Conservation (phyloP, 805 yeast genomes). For the Metschnikowia corniflorae region DNA sequence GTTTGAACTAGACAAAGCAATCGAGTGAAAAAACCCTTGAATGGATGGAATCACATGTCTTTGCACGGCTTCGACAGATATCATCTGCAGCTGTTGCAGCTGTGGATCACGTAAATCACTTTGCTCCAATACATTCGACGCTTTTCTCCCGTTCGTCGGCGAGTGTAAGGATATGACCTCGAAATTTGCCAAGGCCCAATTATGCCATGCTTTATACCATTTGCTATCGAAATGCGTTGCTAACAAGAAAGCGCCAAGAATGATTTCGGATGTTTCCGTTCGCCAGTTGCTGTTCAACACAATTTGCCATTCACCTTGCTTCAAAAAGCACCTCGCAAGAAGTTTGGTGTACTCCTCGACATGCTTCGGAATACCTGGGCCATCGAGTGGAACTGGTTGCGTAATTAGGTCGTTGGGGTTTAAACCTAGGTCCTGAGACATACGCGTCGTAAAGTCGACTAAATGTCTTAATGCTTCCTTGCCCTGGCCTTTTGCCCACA, state of each 20-base stretch:
- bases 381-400: conserved; percentile 73
- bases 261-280: conserved; percentile 69
- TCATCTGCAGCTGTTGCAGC: conserved; percentile 18
- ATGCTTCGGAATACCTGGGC: conserved; percentile 69
- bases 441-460: conserved; percentile 84
- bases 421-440: conserved; percentile 85
- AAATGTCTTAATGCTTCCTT: conserved; percentile 81
- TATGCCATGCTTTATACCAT: conserved; percentile 99
- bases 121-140: conserved; percentile 24
- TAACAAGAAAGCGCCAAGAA: conserved; percentile 83
- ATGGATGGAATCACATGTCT: conserved; percentile 95
- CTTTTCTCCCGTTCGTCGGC: conserved; percentile 22
- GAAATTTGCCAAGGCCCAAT: conserved; percentile 97
- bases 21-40: conserved; percentile 92
- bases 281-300: conserved; percentile 79
- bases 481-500: conserved; percentile 94
- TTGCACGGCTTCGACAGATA: conserved; percentile 56
- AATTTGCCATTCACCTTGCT: conserved; percentile 98
- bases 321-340: conserved; percentile 89
- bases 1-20: conserved; percentile 78
- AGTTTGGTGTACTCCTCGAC: conserved; percentile 80
- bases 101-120: conserved; percentile 20
- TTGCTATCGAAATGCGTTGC: conserved; percentile 91
- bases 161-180: conserved; percentile 76
- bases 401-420: conserved; percentile 84